phyloP scores from a whole-genome alignment of 345 rosid species.

The Mallotus nudiflorus region DNA sequence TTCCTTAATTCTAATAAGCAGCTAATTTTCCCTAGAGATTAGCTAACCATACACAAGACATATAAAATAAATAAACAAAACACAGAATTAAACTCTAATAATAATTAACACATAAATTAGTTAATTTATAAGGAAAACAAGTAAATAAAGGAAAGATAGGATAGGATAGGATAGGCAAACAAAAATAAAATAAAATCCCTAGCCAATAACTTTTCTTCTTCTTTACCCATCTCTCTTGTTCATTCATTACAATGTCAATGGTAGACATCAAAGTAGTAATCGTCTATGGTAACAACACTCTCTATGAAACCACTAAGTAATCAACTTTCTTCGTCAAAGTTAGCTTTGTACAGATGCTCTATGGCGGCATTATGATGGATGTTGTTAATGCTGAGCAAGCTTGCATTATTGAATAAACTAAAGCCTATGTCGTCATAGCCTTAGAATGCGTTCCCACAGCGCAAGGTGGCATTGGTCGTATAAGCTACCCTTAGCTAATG shows the following conservation, averaged over 20 bases:
- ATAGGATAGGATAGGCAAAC: background rate
- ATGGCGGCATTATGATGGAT: slow-evolving; percentile 35
- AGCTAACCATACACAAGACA: too few relatives aligned
- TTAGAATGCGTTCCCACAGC: slow-evolving; percentile 34
- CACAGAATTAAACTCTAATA: too few relatives aligned
- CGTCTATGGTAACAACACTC: slow-evolving; percentile 50
- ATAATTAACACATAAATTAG: too few relatives aligned
- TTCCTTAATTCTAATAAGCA: too few relatives aligned
- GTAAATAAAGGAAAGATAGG: too few relatives aligned
- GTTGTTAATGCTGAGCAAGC: slow-evolving; percentile 31
- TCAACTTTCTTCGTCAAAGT: slow-evolving; percentile 53
- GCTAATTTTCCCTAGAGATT: too few relatives aligned
- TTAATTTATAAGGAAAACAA: too few relatives aligned
- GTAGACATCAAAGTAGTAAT: slow-evolving; percentile 27
- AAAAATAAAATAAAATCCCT: background rate
- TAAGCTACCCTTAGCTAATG: slow-evolving; percentile 32
- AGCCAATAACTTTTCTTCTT: background rate
- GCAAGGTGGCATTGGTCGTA: slow-evolving; percentile 32
- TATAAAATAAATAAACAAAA: too few relatives aligned
- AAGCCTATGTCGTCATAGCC: slow-evolving; percentile 30
- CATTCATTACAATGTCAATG: slow-evolving; percentile 16
- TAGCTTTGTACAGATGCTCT: slow-evolving; percentile 23
- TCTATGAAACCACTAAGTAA: slow-evolving; percentile 48
- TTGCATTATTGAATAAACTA: slow-evolving; percentile 28
- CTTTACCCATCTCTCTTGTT: background rate